These are phyloP conservation scores for Lindgomyces ingoldianus DNA, from an alignment of 495 filamentous ascomycete species.

Conservation along the genomic window DNA sequence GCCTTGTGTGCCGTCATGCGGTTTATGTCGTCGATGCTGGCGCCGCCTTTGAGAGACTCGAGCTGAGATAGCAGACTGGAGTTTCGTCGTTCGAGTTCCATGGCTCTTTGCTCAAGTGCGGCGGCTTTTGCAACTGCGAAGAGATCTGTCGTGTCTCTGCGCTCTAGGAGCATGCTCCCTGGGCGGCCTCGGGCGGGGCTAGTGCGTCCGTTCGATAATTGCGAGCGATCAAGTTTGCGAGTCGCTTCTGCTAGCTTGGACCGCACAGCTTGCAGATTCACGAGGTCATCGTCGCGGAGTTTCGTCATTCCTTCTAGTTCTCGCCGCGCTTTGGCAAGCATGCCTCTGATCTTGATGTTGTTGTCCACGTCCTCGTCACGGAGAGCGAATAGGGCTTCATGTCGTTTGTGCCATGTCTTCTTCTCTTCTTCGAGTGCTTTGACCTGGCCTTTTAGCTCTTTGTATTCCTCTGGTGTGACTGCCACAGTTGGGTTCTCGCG, in stretches of 20 bases:
- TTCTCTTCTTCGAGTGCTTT: constrained; percentile 35
- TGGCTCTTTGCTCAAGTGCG: constrained; percentile 42
- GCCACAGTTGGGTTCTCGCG: constrained; percentile 36
- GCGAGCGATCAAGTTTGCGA: constrained; percentile 30
- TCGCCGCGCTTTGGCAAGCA: constrained; percentile 42
- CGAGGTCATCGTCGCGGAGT: constrained; percentile 42
- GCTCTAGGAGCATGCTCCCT: constrained; percentile 30
- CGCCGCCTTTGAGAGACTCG: constrained; percentile 19
- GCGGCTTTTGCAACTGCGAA: constrained; percentile 41
- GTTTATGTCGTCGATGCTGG: constrained; percentile 26
- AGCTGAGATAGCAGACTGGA: constrained; percentile 26
- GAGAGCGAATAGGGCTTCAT: constrained; percentile 43
- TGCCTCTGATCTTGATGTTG: constrained; percentile 40
- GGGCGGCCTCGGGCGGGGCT: constrained; percentile 14
- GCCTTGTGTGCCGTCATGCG: constrained; percentile 34
- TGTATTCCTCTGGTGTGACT: constrained; percentile 39
- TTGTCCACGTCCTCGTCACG: constrained; percentile 44
- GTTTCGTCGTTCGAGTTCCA: constrained; percentile 43
- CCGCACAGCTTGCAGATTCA: constrained; percentile 39
- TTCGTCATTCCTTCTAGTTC: constrained; percentile 40
- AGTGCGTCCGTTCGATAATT: constrained; percentile 13
- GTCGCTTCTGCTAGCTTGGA: constrained; percentile 40
- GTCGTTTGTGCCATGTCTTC: constrained; percentile 34
- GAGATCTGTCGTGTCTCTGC: constrained; percentile 37
- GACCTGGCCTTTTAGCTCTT: constrained; percentile 24